These are phyloP conservation scores for Asterophora parasitica DNA, from an alignment of 768 basidiomycete species.

Conservation along the genomic window DNA sequence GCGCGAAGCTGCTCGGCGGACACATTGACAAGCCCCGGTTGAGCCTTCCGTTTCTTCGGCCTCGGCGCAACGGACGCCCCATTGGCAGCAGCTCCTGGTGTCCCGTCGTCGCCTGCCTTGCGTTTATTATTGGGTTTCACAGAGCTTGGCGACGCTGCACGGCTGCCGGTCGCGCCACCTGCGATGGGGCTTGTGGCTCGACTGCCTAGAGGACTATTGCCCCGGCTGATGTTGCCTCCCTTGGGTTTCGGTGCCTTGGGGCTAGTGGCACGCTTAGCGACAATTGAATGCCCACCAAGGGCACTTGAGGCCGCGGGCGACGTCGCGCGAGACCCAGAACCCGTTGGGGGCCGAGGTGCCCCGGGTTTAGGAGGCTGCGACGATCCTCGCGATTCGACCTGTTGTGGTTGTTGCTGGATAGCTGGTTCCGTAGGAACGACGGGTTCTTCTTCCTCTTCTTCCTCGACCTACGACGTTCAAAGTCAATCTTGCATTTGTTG, in stretches of 20 bases:
- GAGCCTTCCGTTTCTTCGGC: constrained; percentile 58
- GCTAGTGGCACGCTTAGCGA: constrained; percentile 83
- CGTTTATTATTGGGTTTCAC: constrained; percentile 36
- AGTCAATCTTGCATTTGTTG: constrained; percentile 8
- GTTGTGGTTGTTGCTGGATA: constrained; percentile 44
- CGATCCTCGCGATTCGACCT: constrained; percentile 39
- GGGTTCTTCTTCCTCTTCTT: constrained; percentile 71
- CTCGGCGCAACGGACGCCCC: constrained; percentile 15
- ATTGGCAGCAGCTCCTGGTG: constrained; percentile 13
- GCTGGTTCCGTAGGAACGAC: constrained; percentile 34
- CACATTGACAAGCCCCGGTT: constrained; percentile 29
- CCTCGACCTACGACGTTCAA: constrained; percentile 51
- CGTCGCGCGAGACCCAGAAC: constrained; percentile 47
- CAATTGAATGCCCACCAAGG: constrained; percentile 70
- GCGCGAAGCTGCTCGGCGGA: constrained; percentile 56
- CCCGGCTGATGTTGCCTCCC: constrained; percentile 42
- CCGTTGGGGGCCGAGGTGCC: constrained; percentile 28
- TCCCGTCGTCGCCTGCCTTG: constrained; percentile 38
- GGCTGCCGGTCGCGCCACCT: constrained; percentile 18
- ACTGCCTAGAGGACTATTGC: constrained; percentile 57
- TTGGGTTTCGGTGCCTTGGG: constrained; percentile 67
- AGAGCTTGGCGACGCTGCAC: constrained; percentile 28
- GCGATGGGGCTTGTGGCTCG: constrained; percentile 47
- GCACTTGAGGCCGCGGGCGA: constrained; percentile 53
- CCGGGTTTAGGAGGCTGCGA: constrained; percentile 41